phyloP scores from a whole-genome alignment of 2,329 filamentous ascomycete genomes.

The Aspergillus fischeri region DNA sequence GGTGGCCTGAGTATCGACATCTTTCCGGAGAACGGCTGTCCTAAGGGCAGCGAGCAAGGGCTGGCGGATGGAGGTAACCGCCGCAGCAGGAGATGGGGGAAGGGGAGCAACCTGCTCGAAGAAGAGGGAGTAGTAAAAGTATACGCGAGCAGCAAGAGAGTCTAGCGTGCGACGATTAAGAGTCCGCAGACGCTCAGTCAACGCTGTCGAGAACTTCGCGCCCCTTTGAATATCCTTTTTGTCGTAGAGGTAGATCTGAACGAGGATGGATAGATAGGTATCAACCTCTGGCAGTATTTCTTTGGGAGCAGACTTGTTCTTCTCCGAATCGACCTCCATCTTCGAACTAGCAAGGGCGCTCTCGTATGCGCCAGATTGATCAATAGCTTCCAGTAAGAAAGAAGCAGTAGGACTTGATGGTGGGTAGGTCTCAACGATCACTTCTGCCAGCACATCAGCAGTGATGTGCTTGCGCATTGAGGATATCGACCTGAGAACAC shows the following conservation, averaged over 20 bases:
- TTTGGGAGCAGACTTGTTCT: constrained; percentile 61
- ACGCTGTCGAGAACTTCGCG: constrained; percentile 74
- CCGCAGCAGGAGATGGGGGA: constrained; percentile 82
- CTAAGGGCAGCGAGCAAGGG: constrained; percentile 82
- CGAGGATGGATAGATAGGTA: constrained; percentile 79
- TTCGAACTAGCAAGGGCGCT: constrained; percentile 56
- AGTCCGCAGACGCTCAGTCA: constrained; percentile 79
- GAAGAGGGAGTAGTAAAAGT: constrained; percentile 97
- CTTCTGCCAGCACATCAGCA: constrained; percentile 73
- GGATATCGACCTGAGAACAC: constrained; percentile 91
- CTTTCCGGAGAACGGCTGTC: constrained; percentile 94
- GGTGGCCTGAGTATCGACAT: constrained; percentile 93
- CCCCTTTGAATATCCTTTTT: constrained; percentile 75
- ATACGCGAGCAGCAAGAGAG: constrained; percentile 88
- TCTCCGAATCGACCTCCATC: constrained; percentile 71
- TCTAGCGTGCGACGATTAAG: constrained; percentile 93
- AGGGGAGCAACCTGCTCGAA: constrained; percentile 85
- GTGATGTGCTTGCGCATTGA: constrained; percentile 89
- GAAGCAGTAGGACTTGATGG: constrained; percentile 63
- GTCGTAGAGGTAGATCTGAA: constrained; percentile 86
- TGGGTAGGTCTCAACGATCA: constrained; percentile 76
- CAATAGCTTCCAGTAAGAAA: constrained; percentile 66
- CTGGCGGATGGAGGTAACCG: constrained; percentile 80
- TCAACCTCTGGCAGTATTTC: constrained; percentile 83
- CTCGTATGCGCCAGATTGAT: constrained; percentile 62